Conservation (phyloP, 2,329 filamentous ascomycete species). For the Apiospora marii region DNA sequence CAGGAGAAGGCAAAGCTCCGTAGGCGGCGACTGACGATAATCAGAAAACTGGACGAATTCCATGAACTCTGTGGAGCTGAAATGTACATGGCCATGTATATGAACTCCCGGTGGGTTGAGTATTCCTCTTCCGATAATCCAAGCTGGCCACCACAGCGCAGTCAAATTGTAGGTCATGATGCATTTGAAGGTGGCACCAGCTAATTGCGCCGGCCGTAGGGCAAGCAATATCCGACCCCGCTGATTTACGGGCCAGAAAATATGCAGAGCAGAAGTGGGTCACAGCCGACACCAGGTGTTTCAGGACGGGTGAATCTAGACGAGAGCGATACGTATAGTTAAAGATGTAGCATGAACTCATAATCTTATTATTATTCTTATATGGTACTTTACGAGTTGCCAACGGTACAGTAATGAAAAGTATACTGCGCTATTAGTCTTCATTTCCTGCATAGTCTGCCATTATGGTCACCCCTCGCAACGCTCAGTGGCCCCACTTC, state of each 20-base stretch:
- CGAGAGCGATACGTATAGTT: too few species aligned
- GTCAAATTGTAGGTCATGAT: neutral
- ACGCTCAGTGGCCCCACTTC: neutral
- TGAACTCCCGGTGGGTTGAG: constrained; percentile 8
- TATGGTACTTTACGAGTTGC: constrained; percentile 2
- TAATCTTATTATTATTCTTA: neutral
- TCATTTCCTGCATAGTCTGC: neutral
- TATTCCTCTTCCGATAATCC: constrained; percentile 4
- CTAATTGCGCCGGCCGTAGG: constrained; percentile 4
- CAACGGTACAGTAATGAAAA: neutral
- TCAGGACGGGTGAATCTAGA: too few species aligned
- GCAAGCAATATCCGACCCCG: constrained; percentile 3
- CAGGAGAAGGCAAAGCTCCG: constrained; percentile 18
- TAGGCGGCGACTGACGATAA: constrained; percentile 7
- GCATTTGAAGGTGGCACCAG: neutral
- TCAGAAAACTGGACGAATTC: constrained; percentile 20
- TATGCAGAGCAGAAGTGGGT: too few species aligned
- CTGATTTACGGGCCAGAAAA: too few species aligned
- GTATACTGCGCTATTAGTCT: neutral
- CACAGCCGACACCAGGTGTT: too few species aligned
- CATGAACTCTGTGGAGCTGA: constrained; percentile 12
- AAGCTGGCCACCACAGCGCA: neutral
- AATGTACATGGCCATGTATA: constrained; percentile 9
- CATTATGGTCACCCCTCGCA: neutral
- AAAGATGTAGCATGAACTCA: neutral